Evolutionary conservation across 148 eudicot species (phyloP).

Genomic region (Dysphania ambrosioides): DNA sequence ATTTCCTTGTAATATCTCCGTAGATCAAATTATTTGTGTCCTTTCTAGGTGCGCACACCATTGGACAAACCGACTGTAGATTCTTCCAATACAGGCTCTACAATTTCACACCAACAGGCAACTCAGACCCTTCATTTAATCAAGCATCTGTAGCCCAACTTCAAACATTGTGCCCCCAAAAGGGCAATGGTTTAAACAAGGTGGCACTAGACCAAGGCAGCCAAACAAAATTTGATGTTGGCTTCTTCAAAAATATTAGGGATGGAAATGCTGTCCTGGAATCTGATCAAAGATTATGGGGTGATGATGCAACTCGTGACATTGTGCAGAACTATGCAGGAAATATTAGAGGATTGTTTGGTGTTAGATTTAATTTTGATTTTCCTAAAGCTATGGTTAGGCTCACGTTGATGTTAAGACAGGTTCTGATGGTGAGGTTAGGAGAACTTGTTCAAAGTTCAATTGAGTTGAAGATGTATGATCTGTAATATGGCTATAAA

Average conservation of each 20-base stretch:
- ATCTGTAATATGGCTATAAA: no score
- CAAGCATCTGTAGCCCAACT: constrained; percentile 43
- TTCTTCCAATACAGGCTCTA: constrained; percentile 69
- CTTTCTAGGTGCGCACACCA: constrained; percentile 72
- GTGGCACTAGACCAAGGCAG: constrained; percentile 58
- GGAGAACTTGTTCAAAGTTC: constrained; percentile 56
- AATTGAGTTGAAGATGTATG: no score
- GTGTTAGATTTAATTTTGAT: constrained; percentile 54
- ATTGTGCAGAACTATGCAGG: constrained; percentile 69
- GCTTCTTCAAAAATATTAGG: constrained; percentile 58
- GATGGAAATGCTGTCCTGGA: constrained; percentile 64
- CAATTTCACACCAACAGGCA: constrained; percentile 74
- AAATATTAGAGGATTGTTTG: constrained; percentile 55
- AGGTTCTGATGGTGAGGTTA: constrained; percentile 62
- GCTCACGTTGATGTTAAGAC: constrained; percentile 76
- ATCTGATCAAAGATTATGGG: constrained; percentile 72
- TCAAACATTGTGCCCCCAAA: constrained; percentile 47
- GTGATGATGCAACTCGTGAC: constrained; percentile 39
- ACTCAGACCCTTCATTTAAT: constrained; percentile 60
- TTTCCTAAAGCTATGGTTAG: constrained; percentile 71
- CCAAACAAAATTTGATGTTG: constrained; percentile 44
- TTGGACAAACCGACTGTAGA: constrained; percentile 63
- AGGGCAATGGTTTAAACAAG: constrained; percentile 52
- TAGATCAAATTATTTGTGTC: no score
- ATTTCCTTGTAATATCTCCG: not conserved